A percentile compares a stretch with the other conserved stretches of the same genome.
Conservation (phyloP, 345 rosid species). For the Erodium maritimum region DNA sequence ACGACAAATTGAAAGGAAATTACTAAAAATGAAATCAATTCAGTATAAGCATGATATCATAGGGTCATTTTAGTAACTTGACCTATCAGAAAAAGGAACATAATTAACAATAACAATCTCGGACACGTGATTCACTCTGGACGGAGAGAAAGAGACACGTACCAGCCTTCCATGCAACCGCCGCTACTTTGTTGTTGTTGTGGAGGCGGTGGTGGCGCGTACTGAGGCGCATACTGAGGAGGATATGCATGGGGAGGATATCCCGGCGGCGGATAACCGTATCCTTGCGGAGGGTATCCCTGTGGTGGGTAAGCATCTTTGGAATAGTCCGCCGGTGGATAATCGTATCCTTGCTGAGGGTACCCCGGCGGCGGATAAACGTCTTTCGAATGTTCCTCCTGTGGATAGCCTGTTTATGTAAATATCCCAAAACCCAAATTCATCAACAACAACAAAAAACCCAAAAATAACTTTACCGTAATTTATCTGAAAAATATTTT, state of each 20-base stretch:
- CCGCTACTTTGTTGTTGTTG: constrained; percentile 26
- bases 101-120: not conserved
- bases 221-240: constrained; percentile 54
- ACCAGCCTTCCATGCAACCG: constrained; percentile 79
- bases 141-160: not conserved
- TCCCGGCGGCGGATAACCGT: constrained; percentile 48
- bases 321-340: constrained; percentile 60
- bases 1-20: no score
- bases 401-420: constrained; percentile 58
- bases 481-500: no score
- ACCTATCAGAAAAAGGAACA: no score
- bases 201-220: constrained; percentile 48
- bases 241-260: constrained; percentile 34
- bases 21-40: no score
- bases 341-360: constrained; percentile 41
- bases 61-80: no score
- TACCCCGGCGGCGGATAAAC: constrained; percentile 39
- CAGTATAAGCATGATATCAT: no score
- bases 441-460: constrained; percentile 1
- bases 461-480: not conserved
- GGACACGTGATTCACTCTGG: not conserved
- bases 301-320: constrained; percentile 68
- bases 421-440: constrained; percentile 12
- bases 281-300: constrained; percentile 41
- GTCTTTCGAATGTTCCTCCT: constrained; percentile 82